phyloP scores from a whole-genome alignment of 225 moss, liverwort and hornwort genomes.

The Bryoerythrophyllum caledonicum region DNA sequence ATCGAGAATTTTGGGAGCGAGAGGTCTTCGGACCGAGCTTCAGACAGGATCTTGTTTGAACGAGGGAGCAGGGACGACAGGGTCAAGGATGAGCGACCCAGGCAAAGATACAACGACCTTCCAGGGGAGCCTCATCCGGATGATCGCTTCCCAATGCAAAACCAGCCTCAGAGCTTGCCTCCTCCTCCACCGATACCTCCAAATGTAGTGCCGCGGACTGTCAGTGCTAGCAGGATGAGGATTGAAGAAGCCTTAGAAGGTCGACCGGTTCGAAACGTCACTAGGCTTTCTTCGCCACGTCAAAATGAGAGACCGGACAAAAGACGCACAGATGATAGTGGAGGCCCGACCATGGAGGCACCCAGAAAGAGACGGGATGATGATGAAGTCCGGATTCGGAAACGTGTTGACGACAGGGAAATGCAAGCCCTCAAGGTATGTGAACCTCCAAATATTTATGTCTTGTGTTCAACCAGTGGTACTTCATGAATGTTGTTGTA shows the following conservation, averaged over 20 bases:
- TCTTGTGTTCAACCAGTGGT: slow-evolving; percentile 5
- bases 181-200: slow-evolving; percentile 93
- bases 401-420: slow-evolving; percentile 84
- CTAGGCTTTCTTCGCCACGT: slow-evolving; percentile 64
- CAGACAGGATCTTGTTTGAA: slow-evolving; percentile 74
- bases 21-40: slow-evolving; percentile 77
- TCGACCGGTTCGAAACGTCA: slow-evolving; percentile 61
- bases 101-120: slow-evolving; percentile 67
- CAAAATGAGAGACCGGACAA: slow-evolving; percentile 84
- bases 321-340: slow-evolving; percentile 72
- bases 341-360: slow-evolving; percentile 54
- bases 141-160: slow-evolving; percentile 94
- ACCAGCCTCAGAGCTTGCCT: slow-evolving; percentile 80
- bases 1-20: slow-evolving; percentile 78
- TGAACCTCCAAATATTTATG: slow-evolving; percentile 14
- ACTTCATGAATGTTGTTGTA: not conserved
- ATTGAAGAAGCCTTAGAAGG: slow-evolving; percentile 76
- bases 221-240: slow-evolving; percentile 54
- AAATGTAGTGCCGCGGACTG: slow-evolving; percentile 79
- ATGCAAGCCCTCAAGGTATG: slow-evolving; percentile 72
- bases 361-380: slow-evolving; percentile 86
- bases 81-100: slow-evolving; percentile 72
- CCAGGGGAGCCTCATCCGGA: slow-evolving; percentile 84
- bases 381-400: slow-evolving; percentile 80
- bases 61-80: slow-evolving; percentile 79